Percentiles rank a stretch among this genome's conserved stretches.
Evolutionary conservation across 306 rosid species (phyloP).

Genomic region (Albizia julibrissin): DNA sequence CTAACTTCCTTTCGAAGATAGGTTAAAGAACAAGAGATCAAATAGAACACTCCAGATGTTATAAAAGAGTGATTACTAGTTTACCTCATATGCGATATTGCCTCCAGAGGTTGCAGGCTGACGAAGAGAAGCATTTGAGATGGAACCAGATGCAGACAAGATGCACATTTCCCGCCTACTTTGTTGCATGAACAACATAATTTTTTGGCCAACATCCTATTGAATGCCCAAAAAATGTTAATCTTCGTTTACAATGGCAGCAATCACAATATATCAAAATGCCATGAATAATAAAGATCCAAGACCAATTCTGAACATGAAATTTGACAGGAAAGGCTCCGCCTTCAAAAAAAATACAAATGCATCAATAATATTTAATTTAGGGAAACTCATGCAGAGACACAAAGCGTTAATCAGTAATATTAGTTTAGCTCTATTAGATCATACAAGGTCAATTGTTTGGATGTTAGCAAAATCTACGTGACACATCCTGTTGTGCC

Average conservation of each 20-base stretch:
- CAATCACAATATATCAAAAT: slow-evolving; percentile 24
- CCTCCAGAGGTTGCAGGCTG: slow-evolving; percentile 97
- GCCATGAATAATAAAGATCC: slow-evolving; percentile 16
- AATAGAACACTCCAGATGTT: neutral
- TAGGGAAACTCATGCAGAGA: slow-evolving; percentile 13
- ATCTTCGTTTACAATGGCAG: slow-evolving; percentile 24
- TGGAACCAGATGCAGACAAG: slow-evolving; percentile 89
- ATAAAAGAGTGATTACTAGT: slow-evolving; percentile 13
- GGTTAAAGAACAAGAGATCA: slow-evolving; percentile 7
- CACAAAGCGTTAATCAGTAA: slow-evolving; percentile 14
- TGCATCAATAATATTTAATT: neutral
- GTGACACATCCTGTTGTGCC: slow-evolving; percentile 20
- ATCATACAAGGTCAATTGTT: slow-evolving; percentile 4
- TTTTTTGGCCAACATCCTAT: slow-evolving; percentile 97
- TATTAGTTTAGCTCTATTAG: slow-evolving; percentile 13
- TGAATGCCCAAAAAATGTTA: slow-evolving; percentile 32
- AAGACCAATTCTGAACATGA: slow-evolving; percentile 17
- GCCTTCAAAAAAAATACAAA: neutral
- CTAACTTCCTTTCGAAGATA: neutral
- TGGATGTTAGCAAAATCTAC: slow-evolving; percentile 4
- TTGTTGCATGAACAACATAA: slow-evolving; percentile 91
- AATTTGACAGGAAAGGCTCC: slow-evolving; percentile 21
- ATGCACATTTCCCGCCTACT: slow-evolving; percentile 92
- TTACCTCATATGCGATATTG: slow-evolving; percentile 88
- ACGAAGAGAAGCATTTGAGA: slow-evolving; percentile 85